Percentiles rank a stretch among this genome's conserved stretches.
Evolutionary conservation across 225 moss, liverwort and hornwort genomes (phyloP).

Genomic region (Asterella californica): DNA sequence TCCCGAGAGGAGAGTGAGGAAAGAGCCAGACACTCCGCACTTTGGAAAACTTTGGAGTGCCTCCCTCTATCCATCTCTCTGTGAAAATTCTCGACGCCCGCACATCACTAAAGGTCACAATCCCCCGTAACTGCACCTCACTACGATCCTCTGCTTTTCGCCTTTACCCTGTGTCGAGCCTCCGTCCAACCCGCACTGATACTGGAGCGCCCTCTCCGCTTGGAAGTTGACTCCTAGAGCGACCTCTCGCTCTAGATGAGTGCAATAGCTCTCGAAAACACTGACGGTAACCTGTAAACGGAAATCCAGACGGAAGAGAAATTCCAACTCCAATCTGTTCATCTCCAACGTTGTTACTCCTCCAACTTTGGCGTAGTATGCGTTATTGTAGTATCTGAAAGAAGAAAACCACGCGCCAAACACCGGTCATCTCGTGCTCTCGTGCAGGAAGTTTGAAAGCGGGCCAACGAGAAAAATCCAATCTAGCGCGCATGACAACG

Average conservation of each 20-base stretch:
- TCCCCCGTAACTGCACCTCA: slow-evolving; percentile 54
- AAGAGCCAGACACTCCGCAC: neutral
- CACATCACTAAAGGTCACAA: slow-evolving; percentile 24
- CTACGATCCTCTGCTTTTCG: slow-evolving; percentile 34
- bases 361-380: slow-evolving; percentile 55
- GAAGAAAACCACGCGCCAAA: neutral
- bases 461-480: neutral
- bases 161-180: slow-evolving; percentile 31
- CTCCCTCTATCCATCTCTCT: slow-evolving; percentile 18
- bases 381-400: slow-evolving; percentile 59
- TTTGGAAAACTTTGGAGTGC: neutral
- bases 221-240: slow-evolving; percentile 35
- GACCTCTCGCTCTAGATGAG: slow-evolving; percentile 49
- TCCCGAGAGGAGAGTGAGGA: slow-evolving; percentile 9
- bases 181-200: slow-evolving; percentile 44
- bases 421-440: neutral
- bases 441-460: neutral
- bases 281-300: slow-evolving; percentile 51
- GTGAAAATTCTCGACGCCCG: slow-evolving; percentile 22
- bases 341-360: slow-evolving; percentile 56
- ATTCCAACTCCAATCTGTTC: slow-evolving; percentile 53
- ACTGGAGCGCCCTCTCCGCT: slow-evolving; percentile 41
- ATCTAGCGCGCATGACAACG: neutral
- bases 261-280: slow-evolving; percentile 52
- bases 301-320: slow-evolving; percentile 52